A percentile compares a stretch with the other conserved stretches of the same genome.
phyloP scores from a whole-genome alignment of 2,329 filamentous ascomycete genomes.

The Talaromyces sp. region DNA sequence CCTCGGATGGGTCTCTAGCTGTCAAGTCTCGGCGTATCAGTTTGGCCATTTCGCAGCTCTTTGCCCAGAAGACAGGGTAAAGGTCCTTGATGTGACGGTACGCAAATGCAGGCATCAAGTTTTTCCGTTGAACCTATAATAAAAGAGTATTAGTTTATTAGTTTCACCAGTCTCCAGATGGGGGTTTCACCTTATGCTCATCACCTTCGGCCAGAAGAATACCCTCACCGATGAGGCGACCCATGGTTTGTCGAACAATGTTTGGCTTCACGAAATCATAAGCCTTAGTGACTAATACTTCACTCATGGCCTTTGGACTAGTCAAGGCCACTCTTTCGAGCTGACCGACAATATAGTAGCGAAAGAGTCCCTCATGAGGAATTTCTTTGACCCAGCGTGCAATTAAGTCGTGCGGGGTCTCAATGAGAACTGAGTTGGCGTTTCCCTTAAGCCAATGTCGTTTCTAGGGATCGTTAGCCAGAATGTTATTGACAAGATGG shows the following conservation, averaged over 20 bases:
- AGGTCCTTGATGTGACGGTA: slow-evolving; percentile 83
- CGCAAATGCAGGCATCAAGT: slow-evolving; percentile 79
- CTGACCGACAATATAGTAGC: slow-evolving; percentile 66
- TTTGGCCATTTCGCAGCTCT: slow-evolving; percentile 68
- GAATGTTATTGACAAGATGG: neutral
- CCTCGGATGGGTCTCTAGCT: slow-evolving; percentile 37
- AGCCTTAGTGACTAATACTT: slow-evolving; percentile 68
- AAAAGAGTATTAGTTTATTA: slow-evolving; percentile 2
- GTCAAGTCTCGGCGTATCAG: slow-evolving; percentile 57
- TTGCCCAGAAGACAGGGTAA: slow-evolving; percentile 82
- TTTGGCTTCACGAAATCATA: slow-evolving; percentile 71
- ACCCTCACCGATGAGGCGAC: slow-evolving; percentile 45
- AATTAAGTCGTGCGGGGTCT: slow-evolving; percentile 44
- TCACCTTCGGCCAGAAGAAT: slow-evolving; percentile 82
- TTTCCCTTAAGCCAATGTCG: slow-evolving; percentile 53
- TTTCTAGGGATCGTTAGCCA: slow-evolving; percentile 27
- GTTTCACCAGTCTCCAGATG: neutral
- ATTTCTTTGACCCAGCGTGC: slow-evolving; percentile 59
- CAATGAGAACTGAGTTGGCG: slow-evolving; percentile 36
- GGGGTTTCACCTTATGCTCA: slow-evolving; percentile 67
- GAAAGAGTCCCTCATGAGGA: slow-evolving; percentile 69
- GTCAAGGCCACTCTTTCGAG: slow-evolving; percentile 64
- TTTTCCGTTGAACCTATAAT: slow-evolving; percentile 66
- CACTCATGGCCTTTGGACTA: slow-evolving; percentile 66
- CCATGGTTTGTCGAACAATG: slow-evolving; percentile 46